Percentiles rank a stretch among this genome's conserved stretches.
These are phyloP conservation scores for Verticillium nubilum DNA, from an alignment of 2,329 filamentous ascomycete genomes.

Conservation along the genomic window DNA sequence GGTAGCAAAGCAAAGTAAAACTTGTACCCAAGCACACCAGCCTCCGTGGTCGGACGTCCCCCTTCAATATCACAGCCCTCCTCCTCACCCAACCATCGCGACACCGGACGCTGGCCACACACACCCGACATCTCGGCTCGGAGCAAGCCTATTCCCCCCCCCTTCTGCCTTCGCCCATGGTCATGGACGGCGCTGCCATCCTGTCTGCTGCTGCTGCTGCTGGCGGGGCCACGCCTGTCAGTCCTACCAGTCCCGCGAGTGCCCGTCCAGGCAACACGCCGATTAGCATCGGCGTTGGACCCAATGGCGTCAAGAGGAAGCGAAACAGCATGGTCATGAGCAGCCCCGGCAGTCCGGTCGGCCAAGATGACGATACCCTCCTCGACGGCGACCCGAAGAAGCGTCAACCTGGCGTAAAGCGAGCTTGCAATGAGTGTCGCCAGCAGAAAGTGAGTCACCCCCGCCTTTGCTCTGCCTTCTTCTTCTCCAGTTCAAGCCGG, in stretches of 20 bases:
- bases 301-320: constrained; percentile 52
- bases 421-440: constrained; percentile 79
- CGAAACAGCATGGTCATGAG: constrained; percentile 47
- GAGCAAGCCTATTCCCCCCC: not conserved
- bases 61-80: constrained; percentile 7
- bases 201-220: constrained; percentile 24
- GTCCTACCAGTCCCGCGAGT: constrained; percentile 51
- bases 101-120: constrained; percentile 10
- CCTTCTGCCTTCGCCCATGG: constrained; percentile 10
- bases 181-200: constrained; percentile 43
- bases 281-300: constrained; percentile 29
- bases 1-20: constrained; percentile 8
- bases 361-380: constrained; percentile 50
- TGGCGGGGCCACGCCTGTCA: constrained; percentile 42
- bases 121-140: constrained; percentile 3
- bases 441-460: constrained; percentile 69
- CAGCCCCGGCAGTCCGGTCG: constrained; percentile 54
- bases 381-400: constrained; percentile 48
- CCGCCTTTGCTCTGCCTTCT: not conserved
- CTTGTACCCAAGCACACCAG: constrained; percentile 6
- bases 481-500: not conserved
- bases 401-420: constrained; percentile 65
- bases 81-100: constrained; percentile 13
- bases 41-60: constrained; percentile 1
- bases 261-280: constrained; percentile 20